These are phyloP conservation scores for Dactylellina sp. DNA, from an alignment of 2,329 filamentous ascomycete species.

Conservation along the genomic window DNA sequence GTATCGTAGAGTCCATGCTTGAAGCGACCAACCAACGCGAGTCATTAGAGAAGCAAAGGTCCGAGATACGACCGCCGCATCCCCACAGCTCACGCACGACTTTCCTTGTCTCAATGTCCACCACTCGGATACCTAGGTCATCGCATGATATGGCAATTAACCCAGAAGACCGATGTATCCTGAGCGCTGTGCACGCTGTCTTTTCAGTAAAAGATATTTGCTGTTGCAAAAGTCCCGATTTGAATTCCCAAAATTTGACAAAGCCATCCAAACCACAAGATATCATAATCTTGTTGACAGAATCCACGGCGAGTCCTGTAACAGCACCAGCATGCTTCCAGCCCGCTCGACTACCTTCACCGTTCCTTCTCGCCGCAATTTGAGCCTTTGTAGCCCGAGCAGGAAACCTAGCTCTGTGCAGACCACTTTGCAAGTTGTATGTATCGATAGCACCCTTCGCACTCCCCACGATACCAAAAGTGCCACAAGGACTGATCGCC, in stretches of 20 bases:
- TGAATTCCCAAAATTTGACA: slow-evolving; percentile 97
- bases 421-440: slow-evolving; percentile 95
- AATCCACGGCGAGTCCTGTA: slow-evolving; percentile 87
- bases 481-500: slow-evolving; percentile 89
- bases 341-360: slow-evolving; percentile 55
- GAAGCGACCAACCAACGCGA: slow-evolving; percentile 93
- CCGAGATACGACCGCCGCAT: slow-evolving; percentile 77
- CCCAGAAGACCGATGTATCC: slow-evolving; percentile 84
- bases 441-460: slow-evolving; percentile 86
- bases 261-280: slow-evolving; percentile 91
- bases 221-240: slow-evolving; percentile 80
- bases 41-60: slow-evolving; percentile 90
- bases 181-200: slow-evolving; percentile 79
- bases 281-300: slow-evolving; percentile 85
- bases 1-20: slow-evolving; percentile 80
- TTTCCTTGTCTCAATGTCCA: slow-evolving; percentile 90
- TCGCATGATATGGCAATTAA: slow-evolving; percentile 89
- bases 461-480: slow-evolving; percentile 90
- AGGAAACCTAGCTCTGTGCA: slow-evolving; percentile 88
- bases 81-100: slow-evolving; percentile 94
- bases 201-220: slow-evolving; percentile 86
- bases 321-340: slow-evolving; percentile 80
- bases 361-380: slow-evolving; percentile 60
- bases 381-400: slow-evolving; percentile 80
- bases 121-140: slow-evolving; percentile 85